These are phyloP conservation scores for Sphaerulina populicola DNA, from an alignment of 2,329 filamentous ascomycete species.

Conservation along the genomic window DNA sequence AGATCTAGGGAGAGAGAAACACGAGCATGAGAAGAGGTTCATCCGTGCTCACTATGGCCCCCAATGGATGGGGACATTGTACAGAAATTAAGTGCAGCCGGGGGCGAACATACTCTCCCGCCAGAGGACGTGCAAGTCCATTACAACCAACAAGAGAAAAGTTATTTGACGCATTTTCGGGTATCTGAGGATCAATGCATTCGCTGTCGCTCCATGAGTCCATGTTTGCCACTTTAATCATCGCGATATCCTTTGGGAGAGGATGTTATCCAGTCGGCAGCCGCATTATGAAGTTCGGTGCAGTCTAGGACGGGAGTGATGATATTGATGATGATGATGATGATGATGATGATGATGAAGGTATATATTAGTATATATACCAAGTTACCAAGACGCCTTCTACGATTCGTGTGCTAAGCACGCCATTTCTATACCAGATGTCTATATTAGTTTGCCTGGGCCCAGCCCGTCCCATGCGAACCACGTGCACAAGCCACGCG, in stretches of 20 bases:
- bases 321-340: background rate
- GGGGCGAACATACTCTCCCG: background rate
- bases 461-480: too few species aligned
- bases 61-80: background rate
- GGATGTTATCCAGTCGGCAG: background rate
- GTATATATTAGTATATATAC: background rate
- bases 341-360: too few species aligned
- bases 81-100: background rate
- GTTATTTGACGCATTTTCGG: conserved; percentile 3
- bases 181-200: background rate
- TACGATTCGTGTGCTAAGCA: background rate
- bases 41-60: background rate
- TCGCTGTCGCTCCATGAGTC: conserved; percentile 4
- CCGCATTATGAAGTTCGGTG: background rate
- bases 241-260: background rate
- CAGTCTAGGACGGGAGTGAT: background rate
- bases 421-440: background rate
- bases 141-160: conserved; percentile 4
- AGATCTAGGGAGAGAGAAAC: background rate
- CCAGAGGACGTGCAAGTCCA: background rate
- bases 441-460: too few species aligned
- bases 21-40: background rate
- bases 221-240: background rate
- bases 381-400: background rate
- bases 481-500: too few species aligned